Evolutionary conservation across 2,329 filamentous ascomycete genomes (phyloP).

Genomic region (Penicillium sp.): DNA sequence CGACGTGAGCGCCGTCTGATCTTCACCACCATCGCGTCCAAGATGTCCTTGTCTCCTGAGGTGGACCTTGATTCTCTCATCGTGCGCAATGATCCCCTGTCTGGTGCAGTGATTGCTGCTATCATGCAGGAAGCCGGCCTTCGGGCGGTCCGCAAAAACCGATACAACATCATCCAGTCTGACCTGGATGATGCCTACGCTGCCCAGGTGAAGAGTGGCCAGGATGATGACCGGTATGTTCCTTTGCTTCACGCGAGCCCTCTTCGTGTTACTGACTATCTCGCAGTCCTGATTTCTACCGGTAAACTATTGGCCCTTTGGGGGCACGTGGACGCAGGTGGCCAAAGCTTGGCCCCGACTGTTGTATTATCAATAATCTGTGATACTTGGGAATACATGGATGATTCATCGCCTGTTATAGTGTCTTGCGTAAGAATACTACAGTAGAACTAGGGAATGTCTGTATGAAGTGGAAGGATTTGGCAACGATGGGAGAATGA

Average conservation of each 20-base stretch:
- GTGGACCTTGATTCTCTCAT: slow-evolving; percentile 96
- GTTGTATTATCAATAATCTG: slow-evolving; percentile 37
- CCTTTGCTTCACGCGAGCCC: neutral
- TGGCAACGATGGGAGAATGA: too few species aligned
- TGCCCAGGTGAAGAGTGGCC: slow-evolving; percentile 86
- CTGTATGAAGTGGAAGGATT: too few species aligned
- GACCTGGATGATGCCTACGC: slow-evolving; percentile 98
- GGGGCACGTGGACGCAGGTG: slow-evolving; percentile 18
- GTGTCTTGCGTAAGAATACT: neutral
- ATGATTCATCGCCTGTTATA: slow-evolving; percentile 7
- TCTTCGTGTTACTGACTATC: slow-evolving; percentile 48
- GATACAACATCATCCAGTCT: slow-evolving; percentile 98
- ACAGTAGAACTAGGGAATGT: too few species aligned
- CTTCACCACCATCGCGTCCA: slow-evolving; percentile 93
- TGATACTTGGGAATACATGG: slow-evolving; percentile 19
- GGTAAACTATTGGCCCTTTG: slow-evolving; percentile 41
- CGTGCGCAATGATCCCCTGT: slow-evolving; percentile 92
- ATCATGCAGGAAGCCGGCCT: slow-evolving; percentile 99
- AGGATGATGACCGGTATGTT: slow-evolving; percentile 66
- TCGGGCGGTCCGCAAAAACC: slow-evolving; percentile 92
- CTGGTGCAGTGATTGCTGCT: slow-evolving; percentile 92
- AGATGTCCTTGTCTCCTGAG: slow-evolving; percentile 97
- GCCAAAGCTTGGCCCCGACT: slow-evolving; percentile 27
- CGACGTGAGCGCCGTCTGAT: slow-evolving; percentile 94
- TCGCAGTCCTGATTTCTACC: slow-evolving; percentile 91